phyloP scores from a whole-genome alignment of 345 rosid species.

The Syzygium aqueum region DNA sequence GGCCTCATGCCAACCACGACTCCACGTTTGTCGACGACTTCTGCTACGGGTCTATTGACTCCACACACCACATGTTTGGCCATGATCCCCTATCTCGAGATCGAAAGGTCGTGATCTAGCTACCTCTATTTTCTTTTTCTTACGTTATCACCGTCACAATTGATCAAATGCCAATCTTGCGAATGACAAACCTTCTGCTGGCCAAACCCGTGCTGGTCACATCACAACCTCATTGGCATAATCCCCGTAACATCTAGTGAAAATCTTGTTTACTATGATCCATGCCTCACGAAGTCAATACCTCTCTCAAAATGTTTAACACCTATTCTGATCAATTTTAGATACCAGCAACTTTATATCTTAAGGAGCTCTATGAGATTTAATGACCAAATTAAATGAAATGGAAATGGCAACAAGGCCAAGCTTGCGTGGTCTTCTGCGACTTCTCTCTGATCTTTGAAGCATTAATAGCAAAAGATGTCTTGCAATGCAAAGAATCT shows the following conservation, averaged over 20 bases:
- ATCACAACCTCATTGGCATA: neutral
- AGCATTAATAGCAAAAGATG: neutral
- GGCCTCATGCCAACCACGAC: no score
- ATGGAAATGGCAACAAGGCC: neutral
- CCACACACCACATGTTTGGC: neutral
- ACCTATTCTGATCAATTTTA: no score
- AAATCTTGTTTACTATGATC: neutral
- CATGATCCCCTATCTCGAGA: neutral
- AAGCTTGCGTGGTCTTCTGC: neutral
- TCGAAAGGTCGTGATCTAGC: neutral
- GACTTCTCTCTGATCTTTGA: neutral
- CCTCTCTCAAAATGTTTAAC: neutral
- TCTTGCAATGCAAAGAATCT: neutral
- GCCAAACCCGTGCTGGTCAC: neutral
- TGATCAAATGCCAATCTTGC: neutral
- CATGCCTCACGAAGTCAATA: neutral
- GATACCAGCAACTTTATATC: neutral
- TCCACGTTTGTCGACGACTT: no score
- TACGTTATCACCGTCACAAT: neutral
- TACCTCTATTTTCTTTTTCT: neutral
- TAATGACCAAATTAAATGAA: neutral
- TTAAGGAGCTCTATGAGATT: neutral
- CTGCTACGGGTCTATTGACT: no score
- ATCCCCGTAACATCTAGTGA: neutral
- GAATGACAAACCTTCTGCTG: neutral